Evolutionary conservation across 805 yeast species (phyloP).

Genomic region (Metschnikowia sp.): DNA sequence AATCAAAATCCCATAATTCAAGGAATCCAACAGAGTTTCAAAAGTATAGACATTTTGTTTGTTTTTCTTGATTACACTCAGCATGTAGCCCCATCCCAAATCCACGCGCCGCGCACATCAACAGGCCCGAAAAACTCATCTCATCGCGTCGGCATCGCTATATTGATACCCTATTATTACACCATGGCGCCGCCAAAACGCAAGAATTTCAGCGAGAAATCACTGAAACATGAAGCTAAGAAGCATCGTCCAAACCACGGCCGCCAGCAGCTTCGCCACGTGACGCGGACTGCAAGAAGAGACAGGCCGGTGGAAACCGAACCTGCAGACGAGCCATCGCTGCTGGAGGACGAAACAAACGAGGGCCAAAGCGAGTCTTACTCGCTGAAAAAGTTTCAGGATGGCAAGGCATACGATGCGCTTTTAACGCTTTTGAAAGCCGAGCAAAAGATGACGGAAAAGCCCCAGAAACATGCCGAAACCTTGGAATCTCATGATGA

Average conservation of each 20-base stretch:
- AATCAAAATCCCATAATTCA: background rate
- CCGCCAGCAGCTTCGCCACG: constrained; percentile 56
- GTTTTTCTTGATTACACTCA: background rate
- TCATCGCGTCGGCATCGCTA: background rate
- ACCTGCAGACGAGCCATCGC: constrained; percentile 16
- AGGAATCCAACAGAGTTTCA: background rate
- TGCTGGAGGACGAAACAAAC: constrained; percentile 15
- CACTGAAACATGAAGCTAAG: background rate
- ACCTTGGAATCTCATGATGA: constrained; percentile 7
- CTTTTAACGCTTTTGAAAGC: constrained; percentile 56
- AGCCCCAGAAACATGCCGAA: constrained; percentile 27
- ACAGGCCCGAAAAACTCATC: constrained; percentile 6
- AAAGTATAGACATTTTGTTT: background rate
- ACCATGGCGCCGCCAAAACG: constrained; percentile 6
- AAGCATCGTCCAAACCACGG: constrained; percentile 42
- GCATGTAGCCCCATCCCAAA: background rate
- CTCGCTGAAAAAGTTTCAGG: constrained; percentile 20
- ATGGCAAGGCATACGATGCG: constrained; percentile 60
- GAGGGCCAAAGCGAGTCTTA: background rate
- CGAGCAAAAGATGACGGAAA: constrained; percentile 3
- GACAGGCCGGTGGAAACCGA: constrained; percentile 16
- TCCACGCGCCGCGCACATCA: background rate
- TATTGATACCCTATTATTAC: background rate
- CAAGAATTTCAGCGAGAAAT: background rate
- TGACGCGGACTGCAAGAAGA: constrained; percentile 54